Base-by-base conservation (phyloP, 768 basidiomycete species). In the Boletus vermiculosoides region DNA sequence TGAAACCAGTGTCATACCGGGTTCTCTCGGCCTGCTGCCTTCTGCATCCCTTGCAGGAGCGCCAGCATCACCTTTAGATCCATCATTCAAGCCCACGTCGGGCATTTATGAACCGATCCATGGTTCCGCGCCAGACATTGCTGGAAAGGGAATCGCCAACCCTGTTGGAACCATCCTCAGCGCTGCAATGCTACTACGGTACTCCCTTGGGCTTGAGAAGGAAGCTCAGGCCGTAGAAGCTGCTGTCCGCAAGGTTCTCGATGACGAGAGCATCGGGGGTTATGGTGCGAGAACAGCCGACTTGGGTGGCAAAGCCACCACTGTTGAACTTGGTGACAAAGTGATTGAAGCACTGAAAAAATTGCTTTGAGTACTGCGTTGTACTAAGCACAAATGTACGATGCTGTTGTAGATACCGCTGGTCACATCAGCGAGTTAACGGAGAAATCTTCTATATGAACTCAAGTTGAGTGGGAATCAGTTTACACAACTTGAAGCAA, bases 21-120 rank as follows among this genome's bases (percentile, higher is more conserved):
- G 97, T 18, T 98, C 97, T 30, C 86, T 99, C 11, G 97, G 97
- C 50, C 82, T 99, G 22, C 80, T 98, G 15, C 96, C 97, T 15
- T 98, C 97, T 13, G 97, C 97, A 31, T 98, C 95, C 15, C 84
- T 99, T 10, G 92, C 95, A 2, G 94, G 93, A 45, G 91, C 92
- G 23, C 94, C 86, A 2, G 87, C 83, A 1, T 66, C 78, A 7
- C 80, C 75, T 15, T 75, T 68, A 4, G 68, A 75, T 13, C 75
- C 83, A 28, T 77, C 82, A 58, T 88, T 88, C 72, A 90, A 89
- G 69, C 85, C 90, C 7, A 89, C 90, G 2, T 74, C 83, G 18
- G 97, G 97, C 41, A 77, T 99, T 42, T 99, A 99, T 78, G 97
- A 99, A 75, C 97, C 97, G 49, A 97, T 97, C 62, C 94, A 96